Evolutionary conservation across 2,329 filamentous ascomycete genomes (phyloP).

Genomic region (Alternaria arbusti): DNA sequence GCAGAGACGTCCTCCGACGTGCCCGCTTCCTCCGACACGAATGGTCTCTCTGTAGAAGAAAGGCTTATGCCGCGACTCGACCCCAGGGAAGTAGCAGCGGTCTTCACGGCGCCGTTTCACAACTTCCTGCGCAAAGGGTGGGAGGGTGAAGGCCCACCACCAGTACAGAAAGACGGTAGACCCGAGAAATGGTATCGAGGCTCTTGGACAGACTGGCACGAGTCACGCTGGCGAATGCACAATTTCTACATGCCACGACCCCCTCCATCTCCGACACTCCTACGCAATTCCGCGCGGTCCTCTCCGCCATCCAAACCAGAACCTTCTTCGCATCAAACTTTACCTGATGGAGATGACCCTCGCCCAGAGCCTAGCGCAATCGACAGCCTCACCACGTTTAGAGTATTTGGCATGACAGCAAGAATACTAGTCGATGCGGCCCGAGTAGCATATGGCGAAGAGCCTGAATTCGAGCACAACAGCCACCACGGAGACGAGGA

Average conservation of each 20-base stretch:
- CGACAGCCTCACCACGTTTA: slow-evolving; percentile 67
- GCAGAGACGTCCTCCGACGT: slow-evolving; percentile 34
- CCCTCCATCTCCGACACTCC: slow-evolving; percentile 16
- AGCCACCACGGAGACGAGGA: slow-evolving; percentile 70
- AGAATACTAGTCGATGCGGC: slow-evolving; percentile 88
- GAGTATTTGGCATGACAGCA: slow-evolving; percentile 95
- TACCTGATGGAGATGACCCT: slow-evolving; percentile 28
- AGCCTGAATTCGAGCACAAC: slow-evolving; percentile 83
- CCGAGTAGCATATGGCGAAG: slow-evolving; percentile 78
- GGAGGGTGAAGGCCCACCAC: slow-evolving; percentile 56
- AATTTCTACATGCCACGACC: slow-evolving; percentile 81
- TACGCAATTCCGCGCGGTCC: slow-evolving; percentile 7
- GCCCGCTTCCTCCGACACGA: slow-evolving; percentile 9
- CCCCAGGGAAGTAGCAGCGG: slow-evolving; percentile 88
- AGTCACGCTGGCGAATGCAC: slow-evolving; percentile 82
- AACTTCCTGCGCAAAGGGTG: slow-evolving; percentile 72
- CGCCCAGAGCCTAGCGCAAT: slow-evolving; percentile 47
- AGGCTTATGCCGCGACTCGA: slow-evolving; percentile 81
- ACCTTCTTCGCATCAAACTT: not conserved
- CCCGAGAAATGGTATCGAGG: slow-evolving; percentile 83
- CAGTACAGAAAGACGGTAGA: slow-evolving; percentile 41
- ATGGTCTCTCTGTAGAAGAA: slow-evolving; percentile 57
- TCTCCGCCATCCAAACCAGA: not conserved
- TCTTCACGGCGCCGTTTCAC: slow-evolving; percentile 88
- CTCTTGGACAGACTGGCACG: slow-evolving; percentile 79